A percentile compares a stretch with the other conserved stretches of the same genome.
These are phyloP conservation scores for Acidomyces sp. DNA, from an alignment of 495 filamentous ascomycete genomes.

Conservation along the genomic window DNA sequence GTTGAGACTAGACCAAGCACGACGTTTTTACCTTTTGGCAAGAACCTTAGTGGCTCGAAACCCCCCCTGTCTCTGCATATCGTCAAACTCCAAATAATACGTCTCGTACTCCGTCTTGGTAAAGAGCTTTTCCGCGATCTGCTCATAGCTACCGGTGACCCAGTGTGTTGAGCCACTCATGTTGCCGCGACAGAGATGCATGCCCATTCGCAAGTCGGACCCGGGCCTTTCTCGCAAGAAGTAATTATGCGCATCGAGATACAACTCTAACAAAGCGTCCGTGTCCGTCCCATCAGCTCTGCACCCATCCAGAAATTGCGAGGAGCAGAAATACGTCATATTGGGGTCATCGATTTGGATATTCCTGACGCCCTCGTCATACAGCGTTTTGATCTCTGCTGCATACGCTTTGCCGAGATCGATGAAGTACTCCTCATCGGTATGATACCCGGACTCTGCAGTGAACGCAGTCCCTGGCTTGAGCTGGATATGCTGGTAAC, in stretches of 20 bases:
- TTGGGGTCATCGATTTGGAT: constrained; percentile 28
- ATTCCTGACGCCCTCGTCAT: constrained; percentile 23
- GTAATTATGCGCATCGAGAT: constrained; percentile 22
- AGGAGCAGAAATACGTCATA: constrained; percentile 26
- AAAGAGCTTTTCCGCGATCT: constrained; percentile 27
- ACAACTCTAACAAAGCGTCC: constrained; percentile 18
- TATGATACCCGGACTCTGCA: background rate
- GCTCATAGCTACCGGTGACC: constrained; percentile 26
- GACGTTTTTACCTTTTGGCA: constrained; percentile 24
- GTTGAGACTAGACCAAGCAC: constrained; percentile 27
- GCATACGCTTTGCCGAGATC: constrained; percentile 25
- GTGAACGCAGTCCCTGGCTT: constrained; percentile 41
- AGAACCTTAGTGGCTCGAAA: constrained; percentile 24
- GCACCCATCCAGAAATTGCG: constrained; percentile 23
- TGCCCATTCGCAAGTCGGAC: constrained; percentile 23
- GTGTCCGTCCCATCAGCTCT: constrained; percentile 22
- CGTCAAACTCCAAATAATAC: constrained; percentile 28
- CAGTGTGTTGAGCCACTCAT: constrained; percentile 12
- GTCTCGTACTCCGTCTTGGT: constrained; percentile 23
- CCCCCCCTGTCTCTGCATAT: constrained; percentile 25
- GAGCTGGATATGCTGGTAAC: constrained; percentile 51
- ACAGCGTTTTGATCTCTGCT: constrained; percentile 23
- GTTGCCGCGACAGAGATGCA: constrained; percentile 25
- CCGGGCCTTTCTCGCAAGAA: constrained; percentile 22
- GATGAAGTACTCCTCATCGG: constrained; percentile 20